A percentile compares a stretch with the other conserved stretches of the same genome.
These are phyloP conservation scores for Epichloe gansuensis DNA, from an alignment of 2,329 filamentous ascomycete genomes.

Conservation along the genomic window DNA sequence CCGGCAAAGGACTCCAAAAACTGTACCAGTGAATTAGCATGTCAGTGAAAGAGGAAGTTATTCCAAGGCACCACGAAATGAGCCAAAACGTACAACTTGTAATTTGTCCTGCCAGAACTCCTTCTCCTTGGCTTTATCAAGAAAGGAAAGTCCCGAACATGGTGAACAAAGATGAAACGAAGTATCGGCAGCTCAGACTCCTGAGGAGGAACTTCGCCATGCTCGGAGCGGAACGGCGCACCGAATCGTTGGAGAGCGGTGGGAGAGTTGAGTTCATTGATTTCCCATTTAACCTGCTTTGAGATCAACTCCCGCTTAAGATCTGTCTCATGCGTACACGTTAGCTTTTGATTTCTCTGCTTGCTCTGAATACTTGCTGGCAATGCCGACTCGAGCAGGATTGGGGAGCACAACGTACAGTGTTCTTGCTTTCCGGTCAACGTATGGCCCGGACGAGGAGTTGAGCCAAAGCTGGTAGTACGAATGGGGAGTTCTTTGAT, in stretches of 20 bases:
- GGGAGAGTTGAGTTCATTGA: conserved; percentile 83
- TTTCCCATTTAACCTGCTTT: conserved; percentile 81
- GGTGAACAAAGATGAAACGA: conserved; percentile 93
- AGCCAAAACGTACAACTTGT: conserved; percentile 58
- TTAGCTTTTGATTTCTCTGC: conserved; percentile 10
- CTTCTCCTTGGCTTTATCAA: conserved; percentile 94
- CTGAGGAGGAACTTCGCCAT: conserved; percentile 82
- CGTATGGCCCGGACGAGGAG: conserved; percentile 31
- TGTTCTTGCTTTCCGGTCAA: conserved; percentile 97
- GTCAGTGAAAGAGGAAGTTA: not conserved
- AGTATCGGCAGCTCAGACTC: conserved; percentile 91
- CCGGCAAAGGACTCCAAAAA: conserved; percentile 95
- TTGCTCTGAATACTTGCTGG: not conserved
- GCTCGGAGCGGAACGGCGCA: conserved; percentile 85
- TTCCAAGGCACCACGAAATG: not conserved
- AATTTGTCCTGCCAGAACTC: conserved; percentile 99
- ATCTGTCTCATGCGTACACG: conserved; percentile 38
- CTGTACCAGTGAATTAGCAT: conserved; percentile 28
- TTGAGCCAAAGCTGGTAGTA: conserved; percentile 15
- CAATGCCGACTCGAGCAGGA: not conserved
- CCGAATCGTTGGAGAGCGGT: conserved; percentile 92
- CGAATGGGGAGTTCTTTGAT: conserved; percentile 19
- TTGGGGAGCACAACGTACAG: conserved; percentile 43
- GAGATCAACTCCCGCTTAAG: conserved; percentile 91
- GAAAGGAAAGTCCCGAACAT: conserved; percentile 94